Evolutionary conservation across 164 flowering plant species (phyloP), one percentile per base, ranked within the genome.

Genomic region (Berberis thunbergii): DNA sequence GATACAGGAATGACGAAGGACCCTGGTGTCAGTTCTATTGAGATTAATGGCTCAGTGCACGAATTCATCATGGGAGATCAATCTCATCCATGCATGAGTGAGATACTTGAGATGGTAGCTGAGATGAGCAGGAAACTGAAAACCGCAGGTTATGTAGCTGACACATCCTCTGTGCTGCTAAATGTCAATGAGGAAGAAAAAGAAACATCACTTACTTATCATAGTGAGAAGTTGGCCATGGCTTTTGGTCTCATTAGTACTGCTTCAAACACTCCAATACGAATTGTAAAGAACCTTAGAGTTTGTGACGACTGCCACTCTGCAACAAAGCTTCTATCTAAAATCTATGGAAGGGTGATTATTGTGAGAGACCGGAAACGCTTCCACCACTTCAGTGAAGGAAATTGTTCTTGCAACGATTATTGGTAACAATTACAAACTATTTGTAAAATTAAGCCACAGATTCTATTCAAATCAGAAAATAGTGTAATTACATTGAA

Each of bases 141-240:
- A 57, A 70, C 70, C 45, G 70, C 65, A 9, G 88, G 83, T 1
- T 71, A 81, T 46, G 73, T 66, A 13, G 73, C 75, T 49, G 63
- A 76, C 61, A 76, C 77, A 43, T 70, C 84, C 0, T 67, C 50
- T 2, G 84, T 81, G 43, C 57, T 81, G 63, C 60, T 66, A 40
- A 78, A 80, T 57, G 49, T 81, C 38, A 84, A 77, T 1, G 81
- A 79, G 58, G 85, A 83, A 71, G 85, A 83, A 75, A 81, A 78
- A 66, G 87, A 83, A 73, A 70, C 70, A 1, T 74, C 78, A 50
- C 54, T 26, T 26, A 26, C 26, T 45, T 74, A 69, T 64, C 85
- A 83, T 61, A 81, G 82, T 63, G 87, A 81, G 72, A 83, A 76
- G 69, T 49, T 81, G 60, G 85, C 87, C 0, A 78, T 79, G 71